A percentile compares a stretch with the other conserved stretches of the same genome.
Evolutionary conservation across 371 early-diverging fungal genomes (phyloP).

Genomic region (Globomyces sp.): DNA sequence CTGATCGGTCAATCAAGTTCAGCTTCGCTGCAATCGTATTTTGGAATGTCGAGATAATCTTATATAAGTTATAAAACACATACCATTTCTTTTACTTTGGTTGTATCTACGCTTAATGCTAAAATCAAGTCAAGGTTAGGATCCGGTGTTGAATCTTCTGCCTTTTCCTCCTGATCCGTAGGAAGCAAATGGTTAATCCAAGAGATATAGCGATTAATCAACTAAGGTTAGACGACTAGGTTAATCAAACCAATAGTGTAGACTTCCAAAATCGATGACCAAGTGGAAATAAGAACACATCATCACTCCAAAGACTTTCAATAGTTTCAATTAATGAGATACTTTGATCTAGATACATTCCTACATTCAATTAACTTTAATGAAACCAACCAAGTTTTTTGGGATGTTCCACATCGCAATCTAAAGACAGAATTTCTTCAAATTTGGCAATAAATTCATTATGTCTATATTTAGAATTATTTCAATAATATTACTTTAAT

Average conservation of each 20-base stretch:
- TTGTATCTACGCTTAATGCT: too few species aligned
- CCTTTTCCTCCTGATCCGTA: too few species aligned
- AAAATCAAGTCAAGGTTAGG: too few species aligned
- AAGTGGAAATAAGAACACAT: neutral
- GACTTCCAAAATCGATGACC: slow-evolving; percentile 1
- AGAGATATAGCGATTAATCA: neutral
- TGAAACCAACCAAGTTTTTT: neutral
- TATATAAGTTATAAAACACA: too few species aligned
- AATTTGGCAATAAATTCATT: neutral
- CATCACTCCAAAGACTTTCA: slow-evolving; percentile 1
- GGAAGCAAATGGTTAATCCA: neutral
- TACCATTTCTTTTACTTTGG: too few species aligned
- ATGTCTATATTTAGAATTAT: neutral
- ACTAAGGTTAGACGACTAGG: too few species aligned
- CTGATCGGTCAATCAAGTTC: too few species aligned
- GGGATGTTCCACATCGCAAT: neutral
- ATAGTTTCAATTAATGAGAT: neutral
- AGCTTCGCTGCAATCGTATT: too few species aligned
- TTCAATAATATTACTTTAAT: neutral
- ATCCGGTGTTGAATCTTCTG: too few species aligned
- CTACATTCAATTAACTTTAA: too few species aligned
- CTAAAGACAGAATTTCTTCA: neutral
- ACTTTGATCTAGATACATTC: too few species aligned
- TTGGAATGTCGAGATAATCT: too few species aligned
- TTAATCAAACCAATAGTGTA: neutral